Evolutionary conservation across 345 rosid species (phyloP).

Genomic region (Eucalyptus marginata): DNA sequence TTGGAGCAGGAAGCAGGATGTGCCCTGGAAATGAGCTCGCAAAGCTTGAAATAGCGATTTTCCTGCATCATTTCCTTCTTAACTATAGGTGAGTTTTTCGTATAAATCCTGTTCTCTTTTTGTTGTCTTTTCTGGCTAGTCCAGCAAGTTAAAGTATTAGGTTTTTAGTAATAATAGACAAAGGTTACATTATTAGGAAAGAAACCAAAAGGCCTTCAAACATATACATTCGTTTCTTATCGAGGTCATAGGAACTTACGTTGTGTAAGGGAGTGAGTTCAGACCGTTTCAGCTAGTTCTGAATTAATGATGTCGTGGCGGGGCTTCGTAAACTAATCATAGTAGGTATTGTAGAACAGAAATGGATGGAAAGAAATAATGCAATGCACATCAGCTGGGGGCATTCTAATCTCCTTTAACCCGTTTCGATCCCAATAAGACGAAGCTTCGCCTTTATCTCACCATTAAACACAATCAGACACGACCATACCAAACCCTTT

Average conservation of each 20-base stretch:
- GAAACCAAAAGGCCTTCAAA: neutral
- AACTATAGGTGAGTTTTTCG: slow-evolving; percentile 31
- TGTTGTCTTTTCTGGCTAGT: neutral
- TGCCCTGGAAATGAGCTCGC: slow-evolving; percentile 94
- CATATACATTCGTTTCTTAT: neutral
- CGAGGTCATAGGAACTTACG: neutral
- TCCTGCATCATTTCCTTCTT: slow-evolving; percentile 76
- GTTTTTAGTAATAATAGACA: neutral
- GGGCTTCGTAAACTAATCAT: neutral
- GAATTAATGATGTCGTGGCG: neutral
- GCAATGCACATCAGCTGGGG: neutral
- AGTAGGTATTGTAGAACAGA: neutral
- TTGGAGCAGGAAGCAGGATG: slow-evolving; percentile 72
- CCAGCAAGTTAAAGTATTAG: neutral
- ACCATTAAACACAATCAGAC: neutral
- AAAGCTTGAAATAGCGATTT: slow-evolving; percentile 68
- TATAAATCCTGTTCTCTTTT: neutral
- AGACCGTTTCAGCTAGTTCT: neutral
- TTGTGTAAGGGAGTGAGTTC: neutral
- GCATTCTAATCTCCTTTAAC: neutral
- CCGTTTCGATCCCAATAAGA: neutral
- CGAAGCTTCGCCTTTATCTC: neutral
- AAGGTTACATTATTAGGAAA: neutral
- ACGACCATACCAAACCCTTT: neutral
- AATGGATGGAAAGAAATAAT: neutral